phyloP scores from a whole-genome alignment of 1,139 yeast genomes.

The Hemisphaericaspora xylanilytica region DNA sequence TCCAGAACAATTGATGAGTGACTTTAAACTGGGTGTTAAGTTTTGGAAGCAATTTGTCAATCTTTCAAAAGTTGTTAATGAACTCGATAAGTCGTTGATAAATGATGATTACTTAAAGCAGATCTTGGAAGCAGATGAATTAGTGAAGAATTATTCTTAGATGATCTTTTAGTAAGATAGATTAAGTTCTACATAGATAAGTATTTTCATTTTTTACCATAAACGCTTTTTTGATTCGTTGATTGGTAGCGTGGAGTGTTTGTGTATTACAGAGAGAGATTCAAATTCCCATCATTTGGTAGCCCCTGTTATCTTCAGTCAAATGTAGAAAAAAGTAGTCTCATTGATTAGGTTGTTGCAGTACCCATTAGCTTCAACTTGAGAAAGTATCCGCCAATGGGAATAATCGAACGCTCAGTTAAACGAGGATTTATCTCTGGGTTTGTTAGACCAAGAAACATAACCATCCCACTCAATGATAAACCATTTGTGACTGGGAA shows the following conservation, averaged over 20 bases:
- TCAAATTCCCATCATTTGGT: too few relatives aligned
- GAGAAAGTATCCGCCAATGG: background rate
- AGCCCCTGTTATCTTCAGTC: too few relatives aligned
- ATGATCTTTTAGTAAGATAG: slow-evolving; percentile 3
- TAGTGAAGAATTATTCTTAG: slow-evolving; percentile 32
- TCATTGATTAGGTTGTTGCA: too few relatives aligned
- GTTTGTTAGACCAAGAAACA: background rate
- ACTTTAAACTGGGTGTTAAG: slow-evolving; percentile 37
- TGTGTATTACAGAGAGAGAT: too few relatives aligned
- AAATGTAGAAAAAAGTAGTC: too few relatives aligned
- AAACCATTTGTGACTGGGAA: slow-evolving; percentile 25
- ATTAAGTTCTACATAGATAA: background rate
- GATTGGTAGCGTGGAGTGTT: too few relatives aligned
- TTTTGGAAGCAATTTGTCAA: slow-evolving; percentile 44
- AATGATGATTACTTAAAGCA: slow-evolving; percentile 29
- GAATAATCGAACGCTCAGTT: background rate
- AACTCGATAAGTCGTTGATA: slow-evolving; percentile 34
- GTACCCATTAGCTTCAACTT: too few relatives aligned
- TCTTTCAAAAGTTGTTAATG: slow-evolving; percentile 36
- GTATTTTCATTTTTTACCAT: too few relatives aligned
- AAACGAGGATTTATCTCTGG: background rate
- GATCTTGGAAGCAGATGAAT: slow-evolving; percentile 42
- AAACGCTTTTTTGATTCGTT: too few relatives aligned
- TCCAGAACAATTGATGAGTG: slow-evolving; percentile 35
- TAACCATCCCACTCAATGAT: slow-evolving; percentile 7